Base-by-base conservation (phyloP, 495 filamentous ascomycete species). In the Neurospora intermedia region DNA sequence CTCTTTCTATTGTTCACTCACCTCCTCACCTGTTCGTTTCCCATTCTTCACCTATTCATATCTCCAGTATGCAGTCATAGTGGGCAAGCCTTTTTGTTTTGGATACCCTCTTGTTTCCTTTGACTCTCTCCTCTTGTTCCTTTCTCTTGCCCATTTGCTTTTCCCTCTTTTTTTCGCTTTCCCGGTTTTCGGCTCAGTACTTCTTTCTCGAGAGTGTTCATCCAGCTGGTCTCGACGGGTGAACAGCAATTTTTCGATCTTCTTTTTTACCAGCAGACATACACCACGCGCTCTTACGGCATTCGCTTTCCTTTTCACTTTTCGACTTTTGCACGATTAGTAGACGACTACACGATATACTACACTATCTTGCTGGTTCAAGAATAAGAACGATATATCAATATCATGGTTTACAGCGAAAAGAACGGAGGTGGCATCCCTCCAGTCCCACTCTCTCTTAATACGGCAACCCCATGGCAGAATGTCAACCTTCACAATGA, bases 381-480 rank as follows among this genome's bases (percentile, higher is more conserved):
- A 48, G 70, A 73, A 39, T 69, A 43, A 15, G 73, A 54, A 39
- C 13, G 42, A 62, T n/a, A 69, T 40, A 27, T 66, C 54, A 20
- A 9, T 66, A 66, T 18, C 41, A 81, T 80, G 79, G 42, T 31
- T 71, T 75, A 76, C 73, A 62, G 74, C 54, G 77, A 81, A 31
- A 79, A 80, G 62, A 18, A 72, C 23, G 69, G 75, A 73, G 73
- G 71, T 43, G 69, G 66, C 6, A 69, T 79, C 10, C 77, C 78
- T 2, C 74, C 78, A 40, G 31, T 74, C 3, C 77, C 74, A 48
- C 46, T 71, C n/a, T 78, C 71, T 69, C 73, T 77, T 75, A 79
- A 79, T 72, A 35, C 76, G 48, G 72, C 74, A 73, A 43, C 77
- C 62, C 54, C 54, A 66, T 77, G 75, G 75, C 74, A 78, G 70